A percentile compares a stretch with the other conserved stretches of the same genome.
Evolutionary conservation across 345 rosid genomes (phyloP).

Genomic region (Jatropha curcas): DNA sequence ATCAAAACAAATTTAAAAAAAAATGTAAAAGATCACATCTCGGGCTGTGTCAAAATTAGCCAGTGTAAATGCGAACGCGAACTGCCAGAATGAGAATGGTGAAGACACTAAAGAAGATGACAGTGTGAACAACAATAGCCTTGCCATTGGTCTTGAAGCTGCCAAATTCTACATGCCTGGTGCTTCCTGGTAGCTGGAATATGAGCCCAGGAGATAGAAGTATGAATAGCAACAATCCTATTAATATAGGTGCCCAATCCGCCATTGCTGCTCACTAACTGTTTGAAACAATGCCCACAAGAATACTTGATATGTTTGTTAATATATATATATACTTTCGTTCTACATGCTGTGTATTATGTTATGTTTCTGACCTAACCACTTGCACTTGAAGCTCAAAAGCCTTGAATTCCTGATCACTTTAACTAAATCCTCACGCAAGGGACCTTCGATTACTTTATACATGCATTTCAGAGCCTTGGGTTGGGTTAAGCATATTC

Average conservation of each 20-base stretch:
- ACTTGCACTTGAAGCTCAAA: background rate
- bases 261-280: slow-evolving; percentile 26
- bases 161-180: slow-evolving; percentile 39
- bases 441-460: slow-evolving; percentile 16
- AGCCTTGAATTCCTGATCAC: background rate
- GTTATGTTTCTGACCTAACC: background rate
- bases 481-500: slow-evolving; percentile 13
- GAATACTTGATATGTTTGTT: background rate
- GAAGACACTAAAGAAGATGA: slow-evolving; percentile 43
- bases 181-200: slow-evolving; percentile 52
- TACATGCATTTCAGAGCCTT: background rate
- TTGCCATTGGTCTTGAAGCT: slow-evolving; percentile 47
- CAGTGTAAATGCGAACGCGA: slow-evolving; percentile 39
- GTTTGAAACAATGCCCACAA: background rate
- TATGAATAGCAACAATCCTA: slow-evolving; percentile 48
- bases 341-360: no score
- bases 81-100: slow-evolving; percentile 44
- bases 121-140: slow-evolving; percentile 49
- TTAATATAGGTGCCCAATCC: slow-evolving; percentile 59
- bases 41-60: no score
- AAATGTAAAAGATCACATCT: no score
- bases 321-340: no score
- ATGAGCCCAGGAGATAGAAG: slow-evolving; percentile 54
- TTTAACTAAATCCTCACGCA: slow-evolving; percentile 27
- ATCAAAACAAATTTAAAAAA: no score